These are phyloP conservation scores for Plantago elongata DNA, from an alignment of 257 asterid species.

Conservation along the genomic window DNA sequence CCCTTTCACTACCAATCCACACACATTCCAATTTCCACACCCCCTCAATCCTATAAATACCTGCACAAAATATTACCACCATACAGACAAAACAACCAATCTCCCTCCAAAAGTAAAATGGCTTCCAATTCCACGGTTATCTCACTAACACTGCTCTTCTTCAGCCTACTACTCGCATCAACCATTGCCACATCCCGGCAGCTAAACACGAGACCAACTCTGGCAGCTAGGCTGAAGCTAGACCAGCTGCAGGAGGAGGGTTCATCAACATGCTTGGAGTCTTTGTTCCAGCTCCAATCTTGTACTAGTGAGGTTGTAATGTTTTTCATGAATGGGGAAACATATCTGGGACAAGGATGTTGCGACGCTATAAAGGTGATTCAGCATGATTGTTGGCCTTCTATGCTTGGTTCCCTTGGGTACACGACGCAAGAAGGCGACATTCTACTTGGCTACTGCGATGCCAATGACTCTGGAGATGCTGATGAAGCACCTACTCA, in stretches of 20 bases:
- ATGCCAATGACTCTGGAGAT: not conserved
- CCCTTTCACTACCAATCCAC: conserved; percentile 17
- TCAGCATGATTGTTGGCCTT: conserved; percentile 9
- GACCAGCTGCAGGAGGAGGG: not conserved
- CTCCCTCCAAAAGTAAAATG: too few relatives aligned
- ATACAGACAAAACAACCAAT: too few relatives aligned
- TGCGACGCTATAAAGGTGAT: conserved; percentile 7
- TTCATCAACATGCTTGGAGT: not conserved
- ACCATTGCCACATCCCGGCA: not conserved
- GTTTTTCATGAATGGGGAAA: conserved; percentile 8
- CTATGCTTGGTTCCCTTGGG: conserved; percentile 11
- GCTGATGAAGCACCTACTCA: too few relatives aligned
- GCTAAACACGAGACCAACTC: not conserved
- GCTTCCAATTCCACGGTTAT: too few relatives aligned
- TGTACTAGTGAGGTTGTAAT: not conserved
- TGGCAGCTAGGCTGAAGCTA: not conserved
- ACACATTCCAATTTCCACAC: not conserved
- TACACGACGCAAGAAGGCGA: conserved; percentile 5
- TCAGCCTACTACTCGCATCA: not conserved
- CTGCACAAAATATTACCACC: too few relatives aligned
- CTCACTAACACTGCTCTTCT: too few relatives aligned
- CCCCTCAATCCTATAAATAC: conserved; percentile 3
- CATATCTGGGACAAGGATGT: conserved; percentile 7
- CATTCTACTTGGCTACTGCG: not conserved
- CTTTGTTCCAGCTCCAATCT: conserved; percentile 3